Evolutionary conservation across 805 yeast genomes (phyloP).

Genomic region (Saccharomycopsis malanga): DNA sequence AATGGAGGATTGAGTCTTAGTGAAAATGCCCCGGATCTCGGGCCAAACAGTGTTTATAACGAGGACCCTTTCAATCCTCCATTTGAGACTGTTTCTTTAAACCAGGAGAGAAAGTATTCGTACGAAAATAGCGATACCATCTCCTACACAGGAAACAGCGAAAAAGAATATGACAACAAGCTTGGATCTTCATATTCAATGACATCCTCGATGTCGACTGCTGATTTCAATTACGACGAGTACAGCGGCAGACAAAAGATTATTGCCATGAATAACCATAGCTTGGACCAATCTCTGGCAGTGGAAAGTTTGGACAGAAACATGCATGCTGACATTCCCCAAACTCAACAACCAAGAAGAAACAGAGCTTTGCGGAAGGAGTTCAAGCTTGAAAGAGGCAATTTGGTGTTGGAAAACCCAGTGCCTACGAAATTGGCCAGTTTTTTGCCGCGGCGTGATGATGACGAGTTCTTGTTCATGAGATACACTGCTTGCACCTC

Average conservation of each 20-base stretch:
- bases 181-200: slow-evolving; percentile 19
- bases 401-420: slow-evolving; percentile 87
- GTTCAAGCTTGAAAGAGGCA: slow-evolving; percentile 69
- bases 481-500: slow-evolving; percentile 95
- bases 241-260: slow-evolving; percentile 24
- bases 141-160: slow-evolving; percentile 14
- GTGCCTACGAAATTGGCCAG: slow-evolving; percentile 83
- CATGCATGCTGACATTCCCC: slow-evolving; percentile 37
- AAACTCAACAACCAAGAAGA: slow-evolving; percentile 43
- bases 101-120: slow-evolving; percentile 5
- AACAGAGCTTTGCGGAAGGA: slow-evolving; percentile 65
- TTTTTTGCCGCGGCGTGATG: slow-evolving; percentile 79
- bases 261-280: slow-evolving; percentile 19
- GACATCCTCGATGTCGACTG: slow-evolving; percentile 28
- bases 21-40: slow-evolving; percentile 20
- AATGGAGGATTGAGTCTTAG: slow-evolving; percentile 22
- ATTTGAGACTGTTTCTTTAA: slow-evolving; percentile 17
- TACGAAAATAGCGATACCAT: slow-evolving; percentile 18
- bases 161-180: slow-evolving; percentile 7
- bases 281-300: slow-evolving; percentile 24
- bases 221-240: slow-evolving; percentile 31
- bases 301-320: slow-evolving; percentile 38
- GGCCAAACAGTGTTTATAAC: slow-evolving; percentile 23
- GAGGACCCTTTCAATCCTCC: slow-evolving; percentile 26
- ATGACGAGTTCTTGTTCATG: slow-evolving; percentile 93